phyloP scores from a whole-genome alignment of 208 protist genomes.

The Jaenimonas drosophilae region DNA sequence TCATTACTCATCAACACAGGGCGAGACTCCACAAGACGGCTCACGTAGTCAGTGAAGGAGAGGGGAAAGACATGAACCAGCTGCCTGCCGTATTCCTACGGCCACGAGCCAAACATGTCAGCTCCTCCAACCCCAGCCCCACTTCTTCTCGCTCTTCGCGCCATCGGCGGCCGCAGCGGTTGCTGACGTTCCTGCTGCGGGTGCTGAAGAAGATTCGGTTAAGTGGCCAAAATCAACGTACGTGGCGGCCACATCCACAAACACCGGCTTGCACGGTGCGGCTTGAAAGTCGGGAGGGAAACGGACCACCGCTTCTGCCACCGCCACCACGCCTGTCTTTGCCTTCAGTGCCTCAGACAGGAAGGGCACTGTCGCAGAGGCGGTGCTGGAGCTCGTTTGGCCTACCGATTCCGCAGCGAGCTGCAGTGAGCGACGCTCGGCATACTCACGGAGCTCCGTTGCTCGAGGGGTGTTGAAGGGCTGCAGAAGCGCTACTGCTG shows the following conservation, averaged over 20 bases:
- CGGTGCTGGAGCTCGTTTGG: background rate
- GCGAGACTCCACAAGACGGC: no score
- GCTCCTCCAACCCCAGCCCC: slow-evolving; percentile 28
- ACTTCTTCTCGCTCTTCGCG: slow-evolving; percentile 8
- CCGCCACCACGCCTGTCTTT: slow-evolving; percentile 12
- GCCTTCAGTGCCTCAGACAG: slow-evolving; percentile 23
- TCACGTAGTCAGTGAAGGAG: no score
- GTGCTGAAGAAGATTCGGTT: no score
- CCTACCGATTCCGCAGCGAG: slow-evolving; percentile 22
- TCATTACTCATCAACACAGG: no score
- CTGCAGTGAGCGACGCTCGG: slow-evolving; percentile 27
- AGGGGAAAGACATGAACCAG: no score
- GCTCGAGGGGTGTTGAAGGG: slow-evolving; percentile 7
- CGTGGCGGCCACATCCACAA: slow-evolving; percentile 74
- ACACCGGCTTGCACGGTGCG: slow-evolving; percentile 73
- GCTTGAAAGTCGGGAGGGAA: slow-evolving; percentile 80
- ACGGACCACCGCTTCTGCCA: slow-evolving; percentile 48
- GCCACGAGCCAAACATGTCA: no score
- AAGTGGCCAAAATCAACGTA: slow-evolving; percentile 64
- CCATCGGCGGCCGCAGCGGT: background rate
- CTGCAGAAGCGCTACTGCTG: slow-evolving; percentile 26
- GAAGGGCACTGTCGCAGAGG: slow-evolving; percentile 5
- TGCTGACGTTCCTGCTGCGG: background rate
- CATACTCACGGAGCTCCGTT: slow-evolving; percentile 19
- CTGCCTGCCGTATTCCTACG: no score